A percentile compares a stretch with the other conserved stretches of the same genome.
These are phyloP conservation scores for Fragaria vesca DNA, from an alignment of 306 rosid genomes.

Conservation along the genomic window DNA sequence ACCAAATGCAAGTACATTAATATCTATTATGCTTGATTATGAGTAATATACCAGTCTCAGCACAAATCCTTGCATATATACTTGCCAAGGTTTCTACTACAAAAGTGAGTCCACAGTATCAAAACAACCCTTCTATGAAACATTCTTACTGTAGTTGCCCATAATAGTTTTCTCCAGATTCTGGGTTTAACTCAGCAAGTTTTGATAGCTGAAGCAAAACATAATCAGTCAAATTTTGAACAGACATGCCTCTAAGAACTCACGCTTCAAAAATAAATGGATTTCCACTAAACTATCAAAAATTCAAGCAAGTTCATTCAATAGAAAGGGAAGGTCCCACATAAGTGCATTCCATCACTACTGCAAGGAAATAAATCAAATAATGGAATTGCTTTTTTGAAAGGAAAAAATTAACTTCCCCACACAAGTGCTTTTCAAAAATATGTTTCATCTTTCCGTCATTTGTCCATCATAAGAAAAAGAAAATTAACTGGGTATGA, in stretches of 20 bases:
- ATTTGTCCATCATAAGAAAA: not conserved
- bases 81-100: not conserved
- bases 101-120: not conserved
- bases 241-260: not conserved
- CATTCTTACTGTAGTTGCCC: not conserved
- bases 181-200: not conserved
- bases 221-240: not conserved
- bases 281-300: not conserved
- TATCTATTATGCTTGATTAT: not conserved
- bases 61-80: not conserved
- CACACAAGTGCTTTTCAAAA: not conserved
- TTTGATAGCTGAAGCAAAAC: conserved; percentile 7
- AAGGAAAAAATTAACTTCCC: conserved; percentile 1
- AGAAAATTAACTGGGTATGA: not conserved
- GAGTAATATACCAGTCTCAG: not conserved
- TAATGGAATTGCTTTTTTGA: not conserved
- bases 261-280: conserved; percentile 4
- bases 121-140: not conserved
- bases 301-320: not conserved
- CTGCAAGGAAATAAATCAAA: not conserved
- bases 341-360: not conserved
- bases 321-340: not conserved
- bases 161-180: not conserved
- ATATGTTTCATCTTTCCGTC: not conserved
- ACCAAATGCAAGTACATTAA: not conserved